Base-by-base conservation (phyloP, 805 yeast genomes). In the Yamadazyma akitaensis region DNA sequence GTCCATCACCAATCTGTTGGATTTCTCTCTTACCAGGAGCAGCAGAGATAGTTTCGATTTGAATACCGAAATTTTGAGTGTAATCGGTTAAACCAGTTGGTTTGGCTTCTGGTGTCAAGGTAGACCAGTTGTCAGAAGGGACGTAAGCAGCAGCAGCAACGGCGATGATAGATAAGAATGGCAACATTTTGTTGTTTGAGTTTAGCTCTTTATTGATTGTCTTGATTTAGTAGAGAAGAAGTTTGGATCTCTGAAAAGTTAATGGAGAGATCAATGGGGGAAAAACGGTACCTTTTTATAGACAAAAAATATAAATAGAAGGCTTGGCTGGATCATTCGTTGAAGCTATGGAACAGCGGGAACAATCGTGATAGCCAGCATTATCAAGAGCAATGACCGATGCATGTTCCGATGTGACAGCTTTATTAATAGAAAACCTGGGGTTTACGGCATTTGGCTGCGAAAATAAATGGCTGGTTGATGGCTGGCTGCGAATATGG, bases 91-190 rank as follows among this genome's bases (percentile, higher is more conserved):
- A 36, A 37, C 51, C 55, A 10, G 79, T 54, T 50, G 75, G 73
- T 40, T 75, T 59, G 40, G 77, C 78, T 36, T 64, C 47, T 55
- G 94, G 91, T 33, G 90, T 84, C 64, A 85, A 74, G 46, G 89
- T 82, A 45, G 85, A 65, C 86, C 86, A 85, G 57, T 84, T 81
- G 50, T 79, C 84, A 44, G 81, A 64, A 51, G 85, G 86, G 54
- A 81, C 79, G 55, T 77, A 77, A 48, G 88, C 88, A 43, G 85
- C 84, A 43, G 74, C 44, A 30, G 82, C 72, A 14, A 44, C 38
- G 18, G 54, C 51, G 25, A 48, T 34, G 17, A 49, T 40, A 37
- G 42, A 44, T 42, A 51, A 44, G 17, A 48, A 39, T 11, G 43
- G 33, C 28, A 47, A 42, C 54, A 51, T 51, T 43, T 16, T 21